phyloP scores from a whole-genome alignment of 78 protist species.

The Corallochytrium limacisporum region DNA sequence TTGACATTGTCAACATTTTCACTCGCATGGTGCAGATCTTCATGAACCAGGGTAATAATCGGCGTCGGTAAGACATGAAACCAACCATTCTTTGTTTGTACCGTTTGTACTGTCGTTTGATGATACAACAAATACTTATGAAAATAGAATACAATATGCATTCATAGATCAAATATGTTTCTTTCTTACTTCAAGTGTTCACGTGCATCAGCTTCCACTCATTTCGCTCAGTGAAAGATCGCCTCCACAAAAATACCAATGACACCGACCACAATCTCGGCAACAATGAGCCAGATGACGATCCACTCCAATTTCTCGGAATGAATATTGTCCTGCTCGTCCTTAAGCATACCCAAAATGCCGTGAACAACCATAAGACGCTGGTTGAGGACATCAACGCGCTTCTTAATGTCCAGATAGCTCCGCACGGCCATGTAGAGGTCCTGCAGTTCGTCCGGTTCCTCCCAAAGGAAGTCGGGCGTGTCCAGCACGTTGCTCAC shows the following conservation, averaged over 20 bases:
- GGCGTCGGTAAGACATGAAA: too few relatives aligned
- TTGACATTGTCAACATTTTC: slow-evolving; percentile 9
- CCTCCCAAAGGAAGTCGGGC: neutral
- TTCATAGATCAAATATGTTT: too few relatives aligned
- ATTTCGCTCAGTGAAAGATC: neutral
- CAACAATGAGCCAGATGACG: slow-evolving; percentile 20
- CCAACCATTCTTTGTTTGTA: too few relatives aligned
- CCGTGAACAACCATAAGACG: slow-evolving; percentile 5
- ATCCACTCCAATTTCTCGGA: slow-evolving; percentile 23
- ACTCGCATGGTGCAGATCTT: slow-evolving; percentile 5
- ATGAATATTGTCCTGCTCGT: slow-evolving; percentile 1
- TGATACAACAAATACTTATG: too few relatives aligned
- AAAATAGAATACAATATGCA: too few relatives aligned
- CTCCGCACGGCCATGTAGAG: neutral
- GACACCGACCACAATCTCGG: slow-evolving; percentile 15
- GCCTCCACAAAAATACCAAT: neutral
- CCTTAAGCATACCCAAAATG: slow-evolving; percentile 3
- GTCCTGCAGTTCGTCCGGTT: neutral
- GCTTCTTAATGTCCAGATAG: neutral
- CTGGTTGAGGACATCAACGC: neutral
- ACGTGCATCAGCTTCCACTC: too few relatives aligned
- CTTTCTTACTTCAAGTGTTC: too few relatives aligned
- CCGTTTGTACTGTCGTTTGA: too few relatives aligned
- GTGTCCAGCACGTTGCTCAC: slow-evolving; percentile 20
- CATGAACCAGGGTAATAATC: too few relatives aligned